A percentile compares a stretch with the other conserved stretches of the same genome.
phyloP scores from a whole-genome alignment of 768 basidiomycete genomes.

The Mrakia gelida region DNA sequence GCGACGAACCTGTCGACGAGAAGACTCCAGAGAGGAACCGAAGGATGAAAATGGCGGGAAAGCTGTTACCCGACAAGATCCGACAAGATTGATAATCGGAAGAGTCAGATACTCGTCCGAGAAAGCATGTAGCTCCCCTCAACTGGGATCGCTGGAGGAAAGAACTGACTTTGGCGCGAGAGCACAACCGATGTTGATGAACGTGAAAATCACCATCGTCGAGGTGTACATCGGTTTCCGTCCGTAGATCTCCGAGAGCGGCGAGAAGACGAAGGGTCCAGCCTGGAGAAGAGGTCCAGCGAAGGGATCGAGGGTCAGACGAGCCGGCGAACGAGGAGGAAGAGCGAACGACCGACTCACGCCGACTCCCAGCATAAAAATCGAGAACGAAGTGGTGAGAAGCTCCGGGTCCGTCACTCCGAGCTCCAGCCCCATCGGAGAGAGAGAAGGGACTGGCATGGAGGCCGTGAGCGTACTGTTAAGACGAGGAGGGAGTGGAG shows the following conservation, averaged over 20 bases:
- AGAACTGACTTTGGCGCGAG: slow-evolving; percentile 3
- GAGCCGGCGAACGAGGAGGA: not conserved
- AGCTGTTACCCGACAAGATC: no score
- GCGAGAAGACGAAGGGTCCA: not conserved
- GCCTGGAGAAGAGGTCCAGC: not conserved
- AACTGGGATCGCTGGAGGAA: no score
- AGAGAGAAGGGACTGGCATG: not conserved
- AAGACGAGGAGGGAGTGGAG: not conserved
- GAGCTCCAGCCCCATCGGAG: not conserved
- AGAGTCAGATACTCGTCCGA: not conserved
- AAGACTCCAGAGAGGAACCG: slow-evolving; percentile 2
- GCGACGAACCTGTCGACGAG: slow-evolving; percentile 1
- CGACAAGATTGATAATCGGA: not conserved
- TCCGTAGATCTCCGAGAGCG: slow-evolving; percentile 2
- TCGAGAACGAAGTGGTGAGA: not conserved
- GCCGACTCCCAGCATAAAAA: not conserved
- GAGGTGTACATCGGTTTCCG: not conserved
- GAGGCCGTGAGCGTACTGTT: not conserved
- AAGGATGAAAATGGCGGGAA: not conserved
- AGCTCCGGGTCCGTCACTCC: not conserved
- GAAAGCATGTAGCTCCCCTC: not conserved
- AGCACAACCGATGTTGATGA: not conserved
- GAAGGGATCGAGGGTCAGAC: not conserved
- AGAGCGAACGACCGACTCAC: not conserved
- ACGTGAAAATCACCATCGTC: not conserved